These are phyloP conservation scores for Cryptococcus amylolentus DNA, from an alignment of 1,284 basidiomycete species.

Conservation along the genomic window DNA sequence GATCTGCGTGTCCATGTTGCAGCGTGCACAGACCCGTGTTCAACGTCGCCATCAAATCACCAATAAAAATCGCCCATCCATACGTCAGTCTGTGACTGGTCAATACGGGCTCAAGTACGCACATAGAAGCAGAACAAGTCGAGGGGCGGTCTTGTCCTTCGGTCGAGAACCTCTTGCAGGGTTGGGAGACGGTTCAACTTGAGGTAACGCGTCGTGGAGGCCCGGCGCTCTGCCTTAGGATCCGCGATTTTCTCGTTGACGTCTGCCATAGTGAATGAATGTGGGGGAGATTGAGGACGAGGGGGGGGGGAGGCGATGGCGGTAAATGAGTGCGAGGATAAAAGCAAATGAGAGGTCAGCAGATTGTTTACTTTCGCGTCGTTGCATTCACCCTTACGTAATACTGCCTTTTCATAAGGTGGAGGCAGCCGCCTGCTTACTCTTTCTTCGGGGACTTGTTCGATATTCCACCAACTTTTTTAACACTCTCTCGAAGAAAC, in stretches of 20 bases:
- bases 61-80: neutral
- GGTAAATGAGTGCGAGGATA: no score
- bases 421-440: no score
- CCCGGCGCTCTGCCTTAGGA: slow-evolving; percentile 19
- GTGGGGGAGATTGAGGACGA: no score
- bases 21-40: slow-evolving; percentile 9
- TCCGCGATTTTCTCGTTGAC: neutral
- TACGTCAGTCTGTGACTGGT: neutral
- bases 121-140: slow-evolving; percentile 99
- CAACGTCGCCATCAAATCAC: neutral
- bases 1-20: slow-evolving; percentile 33
- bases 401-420: no score
- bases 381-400: no score
- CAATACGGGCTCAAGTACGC: slow-evolving; percentile 43
- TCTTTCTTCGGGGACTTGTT: no score
- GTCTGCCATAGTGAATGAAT: neutral
- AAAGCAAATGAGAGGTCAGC: no score
- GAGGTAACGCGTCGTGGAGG: slow-evolving; percentile 38
- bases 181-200: slow-evolving; percentile 49
- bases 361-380: no score
- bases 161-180: slow-evolving; percentile 78
- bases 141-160: slow-evolving; percentile 86
- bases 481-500: no score
- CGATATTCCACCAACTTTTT: no score
- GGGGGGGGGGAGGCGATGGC: no score